A percentile compares a stretch with the other conserved stretches of the same genome.
phyloP scores from a whole-genome alignment of 1,284 basidiomycete species.

The Ganoderma sp. region DNA sequence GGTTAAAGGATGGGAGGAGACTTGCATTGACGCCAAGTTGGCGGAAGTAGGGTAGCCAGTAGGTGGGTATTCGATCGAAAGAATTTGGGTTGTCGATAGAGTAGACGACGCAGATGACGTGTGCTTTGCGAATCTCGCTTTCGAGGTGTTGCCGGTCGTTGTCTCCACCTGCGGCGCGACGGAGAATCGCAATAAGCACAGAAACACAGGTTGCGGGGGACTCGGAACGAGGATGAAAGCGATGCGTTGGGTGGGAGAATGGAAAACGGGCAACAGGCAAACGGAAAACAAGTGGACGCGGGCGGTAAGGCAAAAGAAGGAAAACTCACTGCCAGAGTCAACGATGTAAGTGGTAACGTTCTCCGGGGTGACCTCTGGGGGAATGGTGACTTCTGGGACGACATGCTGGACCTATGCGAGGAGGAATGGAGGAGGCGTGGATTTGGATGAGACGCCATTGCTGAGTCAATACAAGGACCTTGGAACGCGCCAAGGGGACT shows the following conservation, averaged over 20 bases:
- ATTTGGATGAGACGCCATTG: slow-evolving; percentile 5
- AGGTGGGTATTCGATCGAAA: slow-evolving; percentile 97
- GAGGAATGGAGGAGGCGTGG: background rate
- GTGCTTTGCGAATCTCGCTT: slow-evolving; percentile 93
- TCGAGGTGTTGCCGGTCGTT: slow-evolving; percentile 89
- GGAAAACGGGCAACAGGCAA: background rate
- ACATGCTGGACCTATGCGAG: slow-evolving; percentile 80
- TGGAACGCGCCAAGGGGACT: slow-evolving; percentile 18
- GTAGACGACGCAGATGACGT: slow-evolving; percentile 98
- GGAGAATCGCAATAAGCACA: background rate
- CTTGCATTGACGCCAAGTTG: slow-evolving; percentile 91
- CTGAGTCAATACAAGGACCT: background rate
- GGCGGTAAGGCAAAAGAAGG: background rate
- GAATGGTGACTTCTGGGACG: slow-evolving; percentile 94
- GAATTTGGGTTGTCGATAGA: slow-evolving; percentile 94
- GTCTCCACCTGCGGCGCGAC: slow-evolving; percentile 58
- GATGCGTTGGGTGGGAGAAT: background rate
- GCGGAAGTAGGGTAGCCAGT: slow-evolving; percentile 97
- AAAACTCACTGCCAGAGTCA: slow-evolving; percentile 84
- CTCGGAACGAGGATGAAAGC: background rate
- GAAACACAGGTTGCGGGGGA: background rate
- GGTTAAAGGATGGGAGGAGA: slow-evolving; percentile 22
- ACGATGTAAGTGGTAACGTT: slow-evolving; percentile 96
- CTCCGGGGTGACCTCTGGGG: slow-evolving; percentile 93
- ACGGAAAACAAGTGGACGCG: background rate